phyloP scores from a whole-genome alignment of 2,329 filamentous ascomycete species.

The Aspergillus spinulosporus region DNA sequence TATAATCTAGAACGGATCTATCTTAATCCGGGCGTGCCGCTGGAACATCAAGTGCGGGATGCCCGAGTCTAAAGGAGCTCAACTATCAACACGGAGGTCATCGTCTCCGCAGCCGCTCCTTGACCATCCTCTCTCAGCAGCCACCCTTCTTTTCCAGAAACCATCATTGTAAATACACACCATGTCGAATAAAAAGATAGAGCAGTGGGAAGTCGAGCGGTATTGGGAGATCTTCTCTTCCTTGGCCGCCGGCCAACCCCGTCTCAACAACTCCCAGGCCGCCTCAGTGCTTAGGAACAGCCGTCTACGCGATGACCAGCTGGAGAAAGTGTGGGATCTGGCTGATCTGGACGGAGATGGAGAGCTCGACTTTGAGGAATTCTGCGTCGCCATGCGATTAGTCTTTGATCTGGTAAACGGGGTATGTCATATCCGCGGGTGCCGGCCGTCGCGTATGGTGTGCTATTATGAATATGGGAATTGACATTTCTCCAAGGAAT shows the following conservation, averaged over 20 bases:
- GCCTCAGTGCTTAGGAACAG: constrained; percentile 73
- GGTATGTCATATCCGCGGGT: constrained; percentile 53
- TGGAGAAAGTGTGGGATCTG: constrained; percentile 97
- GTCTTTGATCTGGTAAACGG: constrained; percentile 98
- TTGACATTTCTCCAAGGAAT: constrained; percentile 62
- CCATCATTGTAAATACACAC: constrained; percentile 13
- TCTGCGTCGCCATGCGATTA: constrained; percentile 96
- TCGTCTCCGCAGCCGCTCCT: constrained; percentile 3
- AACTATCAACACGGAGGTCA: constrained; percentile 15
- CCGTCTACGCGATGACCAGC: constrained; percentile 72
- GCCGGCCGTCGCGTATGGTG: background rate
- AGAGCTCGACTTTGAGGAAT: constrained; percentile 98
- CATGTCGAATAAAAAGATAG: constrained; percentile 56
- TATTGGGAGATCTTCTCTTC: constrained; percentile 80
- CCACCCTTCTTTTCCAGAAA: background rate
- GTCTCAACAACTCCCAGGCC: constrained; percentile 68
- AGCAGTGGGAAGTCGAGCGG: constrained; percentile 72
- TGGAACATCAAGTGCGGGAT: constrained; percentile 21
- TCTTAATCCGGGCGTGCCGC: constrained; percentile 25
- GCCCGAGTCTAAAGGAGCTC: constrained; percentile 20
- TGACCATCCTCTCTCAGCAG: background rate
- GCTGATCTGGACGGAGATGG: constrained; percentile 97
- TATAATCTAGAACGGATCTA: constrained; percentile 26
- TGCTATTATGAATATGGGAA: background rate
- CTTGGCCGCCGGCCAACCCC: constrained; percentile 62